Percentiles rank a stretch among this genome's conserved stretches.
Evolutionary conservation across 331 rosid genomes (phyloP).

Genomic region (Cydonia oblonga): DNA sequence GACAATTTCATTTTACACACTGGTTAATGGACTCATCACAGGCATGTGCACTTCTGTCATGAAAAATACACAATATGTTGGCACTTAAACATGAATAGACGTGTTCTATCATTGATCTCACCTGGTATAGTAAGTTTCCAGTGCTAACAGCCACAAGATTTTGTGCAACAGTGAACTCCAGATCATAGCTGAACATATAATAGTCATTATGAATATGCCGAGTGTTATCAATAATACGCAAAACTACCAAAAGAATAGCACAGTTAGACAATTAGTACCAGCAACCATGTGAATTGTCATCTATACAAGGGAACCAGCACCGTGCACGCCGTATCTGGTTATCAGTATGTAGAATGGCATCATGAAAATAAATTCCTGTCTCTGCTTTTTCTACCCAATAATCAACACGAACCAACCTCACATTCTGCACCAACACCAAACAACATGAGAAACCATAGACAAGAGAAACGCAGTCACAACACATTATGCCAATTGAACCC

Average conservation of each 20-base stretch:
- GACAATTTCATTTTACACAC: background rate
- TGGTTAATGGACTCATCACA: background rate
- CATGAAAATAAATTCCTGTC: slow-evolving; percentile 70
- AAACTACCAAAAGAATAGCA: background rate
- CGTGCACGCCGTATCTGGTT: slow-evolving; percentile 88
- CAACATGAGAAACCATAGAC: slow-evolving; percentile 56
- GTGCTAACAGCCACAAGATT: slow-evolving; percentile 83
- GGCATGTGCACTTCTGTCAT: slow-evolving; percentile 6
- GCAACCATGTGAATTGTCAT: slow-evolving; percentile 76
- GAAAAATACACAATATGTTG: slow-evolving; percentile 4
- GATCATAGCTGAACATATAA: slow-evolving; percentile 63
- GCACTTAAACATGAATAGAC: slow-evolving; percentile 1
- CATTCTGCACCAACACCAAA: slow-evolving; percentile 81
- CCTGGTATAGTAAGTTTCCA: slow-evolving; percentile 88
- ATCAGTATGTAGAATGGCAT: slow-evolving; percentile 60
- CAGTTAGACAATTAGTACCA: slow-evolving; percentile 41
- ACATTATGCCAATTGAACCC: background rate
- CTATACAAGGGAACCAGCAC: slow-evolving; percentile 96
- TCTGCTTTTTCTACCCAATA: slow-evolving; percentile 94
- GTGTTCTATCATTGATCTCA: slow-evolving; percentile 16
- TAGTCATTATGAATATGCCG: slow-evolving; percentile 8
- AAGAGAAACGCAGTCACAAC: slow-evolving; percentile 42
- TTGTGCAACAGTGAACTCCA: slow-evolving; percentile 89
- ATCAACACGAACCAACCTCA: slow-evolving; percentile 69
- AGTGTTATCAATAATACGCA: too few relatives aligned